phyloP scores from a whole-genome alignment of 2,329 filamentous ascomycete genomes.

The Elsinoe batatas region DNA sequence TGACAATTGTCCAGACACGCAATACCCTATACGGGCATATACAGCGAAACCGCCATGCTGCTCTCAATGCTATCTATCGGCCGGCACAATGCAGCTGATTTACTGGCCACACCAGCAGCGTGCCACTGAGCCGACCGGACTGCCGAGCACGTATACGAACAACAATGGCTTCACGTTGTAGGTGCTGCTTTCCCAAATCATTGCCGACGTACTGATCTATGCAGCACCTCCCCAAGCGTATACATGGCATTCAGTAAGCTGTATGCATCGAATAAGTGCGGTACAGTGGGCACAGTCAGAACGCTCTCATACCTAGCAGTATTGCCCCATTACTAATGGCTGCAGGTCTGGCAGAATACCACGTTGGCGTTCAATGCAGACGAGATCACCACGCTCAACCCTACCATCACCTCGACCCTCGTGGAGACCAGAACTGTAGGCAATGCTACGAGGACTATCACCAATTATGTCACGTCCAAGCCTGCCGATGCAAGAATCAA shows the following conservation, averaged over 20 bases:
- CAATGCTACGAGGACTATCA: not conserved
- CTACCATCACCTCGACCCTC: conserved; percentile 12
- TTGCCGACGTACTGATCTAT: not conserved
- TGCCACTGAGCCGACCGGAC: conserved; percentile 5
- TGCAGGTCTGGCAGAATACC: conserved; percentile 11
- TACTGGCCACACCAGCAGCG: conserved; percentile 16
- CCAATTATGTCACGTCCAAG: conserved; percentile 7
- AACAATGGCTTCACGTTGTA: conserved; percentile 14
- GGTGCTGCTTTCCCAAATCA: not conserved
- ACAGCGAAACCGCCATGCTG: conserved; percentile 16
- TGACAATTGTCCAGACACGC: conserved; percentile 14
- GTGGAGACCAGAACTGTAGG: not conserved
- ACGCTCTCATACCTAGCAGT: not conserved
- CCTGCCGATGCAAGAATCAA: conserved; percentile 7
- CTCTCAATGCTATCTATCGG: conserved; percentile 13
- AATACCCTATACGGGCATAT: conserved; percentile 15
- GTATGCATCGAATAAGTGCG: conserved; percentile 13
- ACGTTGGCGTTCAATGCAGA: conserved; percentile 14
- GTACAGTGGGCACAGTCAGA: conserved; percentile 11
- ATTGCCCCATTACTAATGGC: not conserved
- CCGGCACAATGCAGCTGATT: conserved; percentile 14
- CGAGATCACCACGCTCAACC: conserved; percentile 14
- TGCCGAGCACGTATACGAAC: conserved; percentile 13
- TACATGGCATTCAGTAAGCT: conserved; percentile 15
- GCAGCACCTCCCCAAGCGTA: conserved; percentile 15